Conservation (phyloP, 2,329 filamentous ascomycete genomes). For the Akanthomyces lecanii region DNA sequence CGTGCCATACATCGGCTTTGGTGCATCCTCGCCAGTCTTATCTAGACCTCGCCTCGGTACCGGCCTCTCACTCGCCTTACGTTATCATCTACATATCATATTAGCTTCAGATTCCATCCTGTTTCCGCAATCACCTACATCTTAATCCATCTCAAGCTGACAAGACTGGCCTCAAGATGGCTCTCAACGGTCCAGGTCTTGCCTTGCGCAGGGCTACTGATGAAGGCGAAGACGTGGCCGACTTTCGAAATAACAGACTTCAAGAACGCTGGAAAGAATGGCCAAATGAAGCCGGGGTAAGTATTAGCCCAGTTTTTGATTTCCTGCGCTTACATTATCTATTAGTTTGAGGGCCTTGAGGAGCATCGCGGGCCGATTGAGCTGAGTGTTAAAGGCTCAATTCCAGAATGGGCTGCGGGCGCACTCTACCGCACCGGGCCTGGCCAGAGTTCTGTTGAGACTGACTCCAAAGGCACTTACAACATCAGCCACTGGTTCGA, state of each 20-base stretch:
- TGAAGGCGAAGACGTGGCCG: constrained; percentile 10
- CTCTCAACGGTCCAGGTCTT: constrained; percentile 4
- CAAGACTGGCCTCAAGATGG: constrained; percentile 3
- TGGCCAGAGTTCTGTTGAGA: constrained; percentile 58
- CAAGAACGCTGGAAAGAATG: constrained; percentile 28
- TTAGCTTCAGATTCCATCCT: background rate
- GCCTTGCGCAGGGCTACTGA: constrained; percentile 3
- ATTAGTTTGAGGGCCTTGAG: constrained; percentile 62
- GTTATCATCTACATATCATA: background rate
- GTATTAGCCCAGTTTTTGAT: constrained; percentile 5
- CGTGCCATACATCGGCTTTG: background rate
- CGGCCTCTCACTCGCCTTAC: background rate
- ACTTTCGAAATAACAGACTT: constrained; percentile 7
- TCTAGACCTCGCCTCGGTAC: constrained; percentile 3
- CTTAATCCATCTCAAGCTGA: background rate
- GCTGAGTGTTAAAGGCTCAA: constrained; percentile 58
- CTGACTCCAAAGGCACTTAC: constrained; percentile 55
- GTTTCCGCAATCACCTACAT: background rate
- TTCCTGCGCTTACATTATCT: background rate
- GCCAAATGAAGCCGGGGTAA: constrained; percentile 37
- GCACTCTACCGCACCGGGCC: constrained; percentile 72
- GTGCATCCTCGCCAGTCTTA: constrained; percentile 1
- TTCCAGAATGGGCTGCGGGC: constrained; percentile 69
- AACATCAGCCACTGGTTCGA: constrained; percentile 76
- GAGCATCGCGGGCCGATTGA: constrained; percentile 63